Conservation (phyloP, 768 basidiomycete genomes). For the Pleurotus giganteus region DNA sequence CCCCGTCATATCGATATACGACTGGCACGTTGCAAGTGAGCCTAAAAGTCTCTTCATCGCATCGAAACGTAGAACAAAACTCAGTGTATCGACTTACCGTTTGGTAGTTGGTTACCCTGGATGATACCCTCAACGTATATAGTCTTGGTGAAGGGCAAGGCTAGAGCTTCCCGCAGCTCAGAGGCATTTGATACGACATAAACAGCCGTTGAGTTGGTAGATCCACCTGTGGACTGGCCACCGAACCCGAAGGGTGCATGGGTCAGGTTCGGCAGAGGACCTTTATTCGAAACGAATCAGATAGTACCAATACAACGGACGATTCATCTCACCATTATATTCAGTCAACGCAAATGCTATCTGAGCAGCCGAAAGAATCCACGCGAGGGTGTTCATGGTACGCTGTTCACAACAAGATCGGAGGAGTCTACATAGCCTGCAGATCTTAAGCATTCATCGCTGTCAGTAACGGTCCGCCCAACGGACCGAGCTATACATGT, state of each 20-base stretch:
- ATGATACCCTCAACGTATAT: conserved; percentile 19
- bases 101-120: conserved; percentile 14
- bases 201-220: conserved; percentile 8
- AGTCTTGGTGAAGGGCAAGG: conserved; percentile 13
- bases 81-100: conserved; percentile 7
- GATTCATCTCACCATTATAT: background rate
- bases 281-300: background rate
- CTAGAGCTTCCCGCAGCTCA: conserved; percentile 15
- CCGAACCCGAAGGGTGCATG: conserved; percentile 15
- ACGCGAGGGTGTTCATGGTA: background rate
- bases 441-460: background rate
- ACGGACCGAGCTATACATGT: conserved; percentile 2
- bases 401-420: background rate
- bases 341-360: background rate
- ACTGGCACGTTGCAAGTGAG: conserved; percentile 9
- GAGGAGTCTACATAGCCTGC: background rate
- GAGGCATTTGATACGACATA: conserved; percentile 15
- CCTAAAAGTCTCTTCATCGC: background rate
- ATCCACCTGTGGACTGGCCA: conserved; percentile 13
- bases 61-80: background rate
- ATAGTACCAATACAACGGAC: too few species aligned
- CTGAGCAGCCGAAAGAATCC: background rate
- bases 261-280: background rate
- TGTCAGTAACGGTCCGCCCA: background rate
- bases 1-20: conserved; percentile 14